Conservation (phyloP, 768 basidiomycete genomes). For the Boletus rubropictus region DNA sequence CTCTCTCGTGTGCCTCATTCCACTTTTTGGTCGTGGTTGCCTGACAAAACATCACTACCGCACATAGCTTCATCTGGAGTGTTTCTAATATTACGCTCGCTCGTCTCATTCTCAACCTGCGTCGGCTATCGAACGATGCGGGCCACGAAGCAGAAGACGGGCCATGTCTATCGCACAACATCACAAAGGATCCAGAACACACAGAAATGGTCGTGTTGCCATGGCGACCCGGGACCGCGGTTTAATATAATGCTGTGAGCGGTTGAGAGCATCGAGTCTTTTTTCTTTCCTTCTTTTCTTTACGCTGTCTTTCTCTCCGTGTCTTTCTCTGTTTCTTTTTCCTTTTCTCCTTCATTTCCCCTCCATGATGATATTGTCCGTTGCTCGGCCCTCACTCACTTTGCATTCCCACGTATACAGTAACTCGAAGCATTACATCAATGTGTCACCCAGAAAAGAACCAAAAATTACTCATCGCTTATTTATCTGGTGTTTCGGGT, state of each 20-base stretch:
- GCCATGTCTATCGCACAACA: background rate
- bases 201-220: conserved; percentile 6
- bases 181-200: background rate
- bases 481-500: no score
- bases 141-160: background rate
- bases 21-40: background rate
- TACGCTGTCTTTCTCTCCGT: background rate
- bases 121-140: conserved; percentile 11
- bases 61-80: conserved; percentile 34
- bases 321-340: background rate
- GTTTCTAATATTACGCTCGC: conserved; percentile 30
- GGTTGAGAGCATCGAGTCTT: no score
- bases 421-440: background rate
- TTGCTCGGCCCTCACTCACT: background rate
- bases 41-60: background rate
- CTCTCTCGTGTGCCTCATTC: background rate
- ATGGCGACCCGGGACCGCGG: background rate
- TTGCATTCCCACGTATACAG: no score
- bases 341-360: background rate
- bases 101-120: conserved; percentile 31
- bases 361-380: background rate
- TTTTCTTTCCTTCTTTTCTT: background rate
- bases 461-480: background rate
- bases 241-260: no score
- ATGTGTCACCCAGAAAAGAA: background rate